phyloP scores from a whole-genome alignment of 139 green algal species.

The Chlamydomonas incerta region DNA sequence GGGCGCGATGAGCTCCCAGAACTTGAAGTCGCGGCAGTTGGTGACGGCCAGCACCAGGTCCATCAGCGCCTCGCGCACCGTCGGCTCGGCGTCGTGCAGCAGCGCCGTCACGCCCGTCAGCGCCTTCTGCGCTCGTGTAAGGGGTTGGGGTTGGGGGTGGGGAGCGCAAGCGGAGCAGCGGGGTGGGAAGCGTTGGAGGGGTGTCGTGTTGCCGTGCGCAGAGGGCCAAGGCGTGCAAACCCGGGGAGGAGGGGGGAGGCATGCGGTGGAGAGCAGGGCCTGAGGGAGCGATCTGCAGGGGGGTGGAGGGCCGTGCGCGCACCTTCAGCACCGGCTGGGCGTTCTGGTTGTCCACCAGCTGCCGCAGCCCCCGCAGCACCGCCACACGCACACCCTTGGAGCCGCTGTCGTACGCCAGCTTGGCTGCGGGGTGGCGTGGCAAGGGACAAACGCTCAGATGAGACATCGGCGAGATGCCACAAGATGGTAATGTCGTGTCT shows the following conservation, averaged over 20 bases:
- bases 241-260: too few relatives aligned
- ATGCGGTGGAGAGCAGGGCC: too few relatives aligned
- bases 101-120: conserved; percentile 67
- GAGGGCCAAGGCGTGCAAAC: too few relatives aligned
- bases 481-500: too few relatives aligned
- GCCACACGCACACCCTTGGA: conserved; percentile 62
- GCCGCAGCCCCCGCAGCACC: conserved; percentile 70
- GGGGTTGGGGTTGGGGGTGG: neutral
- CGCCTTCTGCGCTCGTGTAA: conserved; percentile 42
- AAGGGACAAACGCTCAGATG: too few relatives aligned
- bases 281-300: too few relatives aligned
- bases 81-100: conserved; percentile 63
- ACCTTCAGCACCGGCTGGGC: conserved; percentile 79
- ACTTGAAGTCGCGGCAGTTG: conserved; percentile 62
- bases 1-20: conserved; percentile 74
- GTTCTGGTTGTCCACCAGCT: conserved; percentile 77
- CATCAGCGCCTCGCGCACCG: conserved; percentile 70
- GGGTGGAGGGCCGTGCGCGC: neutral
- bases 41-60: conserved; percentile 71
- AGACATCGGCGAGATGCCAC: too few relatives aligned
- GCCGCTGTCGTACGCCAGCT: conserved; percentile 76
- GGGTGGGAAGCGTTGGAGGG: too few relatives aligned
- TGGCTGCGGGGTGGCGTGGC: too few relatives aligned
- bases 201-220: too few relatives aligned
- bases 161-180: too few relatives aligned